Conservation (phyloP, 352 stramenopile genomes). For the Globisporangium carolinianum region DNA sequence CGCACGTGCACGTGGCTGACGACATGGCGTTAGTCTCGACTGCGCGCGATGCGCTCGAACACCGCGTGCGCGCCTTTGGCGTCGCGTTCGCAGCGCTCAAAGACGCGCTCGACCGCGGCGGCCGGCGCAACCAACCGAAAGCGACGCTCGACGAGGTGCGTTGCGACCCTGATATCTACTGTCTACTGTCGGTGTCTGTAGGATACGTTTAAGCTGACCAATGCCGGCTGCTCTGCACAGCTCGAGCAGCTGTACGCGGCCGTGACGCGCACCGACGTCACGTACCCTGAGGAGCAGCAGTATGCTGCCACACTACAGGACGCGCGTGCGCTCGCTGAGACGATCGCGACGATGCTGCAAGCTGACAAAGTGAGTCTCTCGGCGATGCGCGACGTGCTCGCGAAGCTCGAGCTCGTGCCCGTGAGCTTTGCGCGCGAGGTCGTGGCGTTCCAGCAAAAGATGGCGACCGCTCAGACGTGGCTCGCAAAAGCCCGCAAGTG, state of each 20-base stretch:
- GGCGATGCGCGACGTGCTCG: conserved; percentile 72
- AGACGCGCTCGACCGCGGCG: conserved; percentile 53
- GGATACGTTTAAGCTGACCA: background rate
- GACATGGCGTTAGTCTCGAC: conserved; percentile 41
- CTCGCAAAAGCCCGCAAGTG: conserved; percentile 82
- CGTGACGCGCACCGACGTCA: conserved; percentile 32
- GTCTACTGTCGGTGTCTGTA: background rate
- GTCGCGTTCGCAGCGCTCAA: conserved; percentile 53
- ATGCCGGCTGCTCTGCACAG: conserved; percentile 10
- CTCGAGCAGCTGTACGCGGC: conserved; percentile 41
- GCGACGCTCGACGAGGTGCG: conserved; percentile 45
- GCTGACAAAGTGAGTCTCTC: conserved; percentile 82
- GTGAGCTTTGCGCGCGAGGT: conserved; percentile 82
- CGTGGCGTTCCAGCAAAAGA: conserved; percentile 76
- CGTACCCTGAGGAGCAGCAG: conserved; percentile 51
- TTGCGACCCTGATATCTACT: too few relatives aligned
- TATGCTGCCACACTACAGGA: conserved; percentile 52
- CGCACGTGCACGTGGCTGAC: conserved; percentile 50
- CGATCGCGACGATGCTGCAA: conserved; percentile 56
- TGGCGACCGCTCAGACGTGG: conserved; percentile 80
- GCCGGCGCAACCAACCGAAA: conserved; percentile 60
- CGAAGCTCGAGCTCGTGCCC: conserved; percentile 77
- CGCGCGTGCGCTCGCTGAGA: conserved; percentile 46
- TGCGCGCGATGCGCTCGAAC: conserved; percentile 29
- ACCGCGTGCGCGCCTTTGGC: conserved; percentile 46